These are phyloP conservation scores for Xylariaceae sp. DNA, from an alignment of 2,329 filamentous ascomycete species.

Conservation along the genomic window DNA sequence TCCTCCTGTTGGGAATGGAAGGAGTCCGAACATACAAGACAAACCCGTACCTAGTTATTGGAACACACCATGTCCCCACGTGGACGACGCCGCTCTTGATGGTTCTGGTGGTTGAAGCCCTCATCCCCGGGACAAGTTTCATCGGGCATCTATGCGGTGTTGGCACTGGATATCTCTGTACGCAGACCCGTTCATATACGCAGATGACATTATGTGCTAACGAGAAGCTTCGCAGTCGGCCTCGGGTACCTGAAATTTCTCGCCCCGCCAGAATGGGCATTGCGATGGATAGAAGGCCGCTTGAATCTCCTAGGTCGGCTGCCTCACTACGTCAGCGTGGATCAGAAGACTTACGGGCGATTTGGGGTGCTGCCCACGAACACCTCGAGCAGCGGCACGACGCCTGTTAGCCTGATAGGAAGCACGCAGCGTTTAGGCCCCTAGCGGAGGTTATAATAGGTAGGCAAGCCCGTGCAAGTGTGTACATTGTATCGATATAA, in stretches of 20 bases:
- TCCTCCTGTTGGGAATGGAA: conserved; percentile 84
- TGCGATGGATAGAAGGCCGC: conserved; percentile 88
- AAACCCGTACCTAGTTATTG: conserved; percentile 77
- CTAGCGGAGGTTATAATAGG: conserved; percentile 44
- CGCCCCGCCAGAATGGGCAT: conserved; percentile 84
- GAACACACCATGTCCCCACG: conserved; percentile 76
- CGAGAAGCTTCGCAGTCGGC: conserved; percentile 62
- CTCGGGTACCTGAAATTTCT: conserved; percentile 89
- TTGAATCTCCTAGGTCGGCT: conserved; percentile 83
- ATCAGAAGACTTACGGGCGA: conserved; percentile 93
- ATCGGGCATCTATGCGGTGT: conserved; percentile 87
- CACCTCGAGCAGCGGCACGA: conserved; percentile 48
- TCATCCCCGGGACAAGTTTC: conserved; percentile 83
- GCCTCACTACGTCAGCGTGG: conserved; percentile 91
- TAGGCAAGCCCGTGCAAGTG: conserved; percentile 4
- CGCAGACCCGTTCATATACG: conserved; percentile 44
- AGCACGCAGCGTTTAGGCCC: conserved; percentile 73
- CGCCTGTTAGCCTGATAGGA: conserved; percentile 67
- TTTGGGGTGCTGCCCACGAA: conserved; percentile 83
- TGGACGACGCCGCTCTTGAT: conserved; percentile 88
- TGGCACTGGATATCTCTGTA: conserved; percentile 85
- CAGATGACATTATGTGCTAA: conserved; percentile 4
- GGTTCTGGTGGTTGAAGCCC: conserved; percentile 74
- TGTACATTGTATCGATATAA: conserved; percentile 26
- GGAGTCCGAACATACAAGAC: conserved; percentile 83